These are phyloP conservation scores for Boechera stricta DNA, from an alignment of 345 rosid species.

Conservation along the genomic window DNA sequence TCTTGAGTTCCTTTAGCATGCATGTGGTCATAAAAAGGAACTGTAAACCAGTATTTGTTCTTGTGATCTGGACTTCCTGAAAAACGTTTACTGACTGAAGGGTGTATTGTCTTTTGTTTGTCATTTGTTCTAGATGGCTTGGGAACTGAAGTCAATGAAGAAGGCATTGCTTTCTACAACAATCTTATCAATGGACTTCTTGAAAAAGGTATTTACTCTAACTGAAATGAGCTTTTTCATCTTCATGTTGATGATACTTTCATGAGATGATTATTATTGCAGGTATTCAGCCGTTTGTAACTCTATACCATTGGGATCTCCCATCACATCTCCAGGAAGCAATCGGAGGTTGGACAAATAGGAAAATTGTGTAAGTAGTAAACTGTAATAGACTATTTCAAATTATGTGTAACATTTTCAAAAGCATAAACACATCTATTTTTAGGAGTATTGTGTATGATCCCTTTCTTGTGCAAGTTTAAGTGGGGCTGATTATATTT, in stretches of 20 bases:
- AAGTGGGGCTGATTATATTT: not conserved
- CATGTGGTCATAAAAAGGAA: not conserved
- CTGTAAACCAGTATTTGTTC: not conserved
- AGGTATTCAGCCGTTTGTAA: conserved; percentile 75
- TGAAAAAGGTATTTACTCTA: conserved; percentile 60
- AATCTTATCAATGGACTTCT: conserved; percentile 68
- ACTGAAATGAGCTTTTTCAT: conserved; percentile 30
- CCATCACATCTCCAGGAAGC: conserved; percentile 84
- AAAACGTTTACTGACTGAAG: not conserved
- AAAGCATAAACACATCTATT: not conserved
- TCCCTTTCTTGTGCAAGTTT: conserved; percentile 13
- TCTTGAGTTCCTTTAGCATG: conserved; percentile 23
- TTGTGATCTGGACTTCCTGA: not conserved
- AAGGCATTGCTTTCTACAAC: conserved; percentile 71
- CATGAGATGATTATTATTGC: conserved; percentile 32
- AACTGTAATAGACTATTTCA: not conserved
- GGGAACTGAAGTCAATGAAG: conserved; percentile 65
- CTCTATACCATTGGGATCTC: conserved; percentile 94
- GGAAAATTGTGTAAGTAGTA: conserved; percentile 75
- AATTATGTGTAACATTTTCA: not conserved
- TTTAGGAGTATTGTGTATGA: conserved; percentile 2
- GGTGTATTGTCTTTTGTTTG: not conserved
- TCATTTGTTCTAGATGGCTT: conserved; percentile 61
- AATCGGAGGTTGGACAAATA: conserved; percentile 77
- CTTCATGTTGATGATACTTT: conserved; percentile 17